These are phyloP conservation scores for Aristolochia californica DNA, from an alignment of 164 flowering plant genomes.

Conservation along the genomic window DNA sequence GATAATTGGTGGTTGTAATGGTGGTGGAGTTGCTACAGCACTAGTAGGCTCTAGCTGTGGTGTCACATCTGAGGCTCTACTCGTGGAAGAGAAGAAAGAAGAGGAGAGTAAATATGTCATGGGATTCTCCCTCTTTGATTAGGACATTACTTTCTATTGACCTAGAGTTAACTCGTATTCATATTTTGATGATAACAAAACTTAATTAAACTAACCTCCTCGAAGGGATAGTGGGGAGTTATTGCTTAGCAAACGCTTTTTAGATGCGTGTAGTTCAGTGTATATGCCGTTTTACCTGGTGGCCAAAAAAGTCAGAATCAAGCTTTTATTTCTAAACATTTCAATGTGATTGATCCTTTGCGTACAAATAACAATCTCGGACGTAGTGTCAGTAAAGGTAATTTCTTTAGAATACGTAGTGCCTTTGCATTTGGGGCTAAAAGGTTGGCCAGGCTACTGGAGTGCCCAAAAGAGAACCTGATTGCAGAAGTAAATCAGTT, in stretches of 20 bases:
- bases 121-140: too few species aligned
- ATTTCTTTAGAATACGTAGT: constrained; percentile 92
- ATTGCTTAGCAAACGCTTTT: constrained; percentile 60
- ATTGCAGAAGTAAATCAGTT: constrained; percentile 71
- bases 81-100: too few species aligned
- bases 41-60: too few species aligned
- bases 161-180: too few species aligned
- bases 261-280: constrained; percentile 62
- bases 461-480: constrained; percentile 64
- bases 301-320: constrained; percentile 80
- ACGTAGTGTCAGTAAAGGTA: constrained; percentile 98
- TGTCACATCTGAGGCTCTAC: too few species aligned
- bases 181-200: too few species aligned
- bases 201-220: too few species aligned
- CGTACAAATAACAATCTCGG: constrained; percentile 94
- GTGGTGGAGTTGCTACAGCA: too few species aligned
- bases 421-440: constrained; percentile 97
- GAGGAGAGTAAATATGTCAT: too few species aligned
- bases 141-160: too few species aligned
- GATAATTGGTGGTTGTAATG: too few species aligned
- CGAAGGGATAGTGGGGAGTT: too few species aligned
- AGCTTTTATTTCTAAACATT: constrained; percentile 75
- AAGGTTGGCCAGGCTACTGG: constrained; percentile 69
- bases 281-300: constrained; percentile 72
- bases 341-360: constrained; percentile 92